Conservation (phyloP, 148 eudicot species). For the Camellia sinensis region DNA sequence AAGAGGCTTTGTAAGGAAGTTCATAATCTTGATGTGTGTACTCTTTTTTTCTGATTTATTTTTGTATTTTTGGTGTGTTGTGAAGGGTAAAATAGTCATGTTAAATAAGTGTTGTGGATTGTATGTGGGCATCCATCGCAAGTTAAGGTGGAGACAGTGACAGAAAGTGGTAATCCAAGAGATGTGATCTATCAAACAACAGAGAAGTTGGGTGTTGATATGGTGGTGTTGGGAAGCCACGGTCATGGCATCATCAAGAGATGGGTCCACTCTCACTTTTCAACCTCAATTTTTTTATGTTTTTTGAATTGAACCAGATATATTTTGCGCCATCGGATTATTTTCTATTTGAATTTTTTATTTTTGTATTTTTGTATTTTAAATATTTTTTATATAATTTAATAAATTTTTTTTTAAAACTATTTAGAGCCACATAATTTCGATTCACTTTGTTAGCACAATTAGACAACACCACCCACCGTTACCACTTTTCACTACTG, state of each 20-base stretch:
- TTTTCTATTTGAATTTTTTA: too few relatives aligned
- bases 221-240: slow-evolving; percentile 79
- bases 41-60: neutral
- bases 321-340: too few relatives aligned
- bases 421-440: too few relatives aligned
- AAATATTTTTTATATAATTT: too few relatives aligned
- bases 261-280: slow-evolving; percentile 18
- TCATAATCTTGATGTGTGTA: slow-evolving; percentile 27
- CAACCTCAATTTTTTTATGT: too few relatives aligned
- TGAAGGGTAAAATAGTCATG: neutral
- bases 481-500: too few relatives aligned
- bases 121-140: slow-evolving; percentile 15
- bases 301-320: too few relatives aligned
- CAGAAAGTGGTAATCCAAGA: slow-evolving; percentile 67
- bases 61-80: neutral
- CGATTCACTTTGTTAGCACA: too few relatives aligned
- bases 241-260: slow-evolving; percentile 69
- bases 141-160: slow-evolving; percentile 57
- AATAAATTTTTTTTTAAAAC: too few relatives aligned
- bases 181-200: slow-evolving; percentile 68
- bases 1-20: slow-evolving; percentile 46
- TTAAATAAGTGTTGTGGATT: neutral
- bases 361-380: too few relatives aligned
- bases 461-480: too few relatives aligned
- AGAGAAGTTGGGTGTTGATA: slow-evolving; percentile 43